phyloP scores from a whole-genome alignment of 139 green algal species.

The Coelastrella sp. region DNA sequence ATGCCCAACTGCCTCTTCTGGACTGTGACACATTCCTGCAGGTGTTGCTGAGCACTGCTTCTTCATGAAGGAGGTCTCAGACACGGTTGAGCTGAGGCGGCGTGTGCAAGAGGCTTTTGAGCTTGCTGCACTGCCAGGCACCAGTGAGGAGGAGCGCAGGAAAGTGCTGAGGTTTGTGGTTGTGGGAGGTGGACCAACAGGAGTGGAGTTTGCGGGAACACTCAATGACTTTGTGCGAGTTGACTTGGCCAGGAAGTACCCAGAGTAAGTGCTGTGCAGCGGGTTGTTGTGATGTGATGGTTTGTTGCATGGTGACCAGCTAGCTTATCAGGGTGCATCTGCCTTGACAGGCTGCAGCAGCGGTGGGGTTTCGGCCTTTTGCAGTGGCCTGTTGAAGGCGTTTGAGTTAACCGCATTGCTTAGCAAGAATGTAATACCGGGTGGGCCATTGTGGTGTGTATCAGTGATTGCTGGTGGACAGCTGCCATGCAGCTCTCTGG shows the following conservation, averaged over 20 bases:
- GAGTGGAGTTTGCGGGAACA: slow-evolving; percentile 70
- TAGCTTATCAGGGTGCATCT: no score
- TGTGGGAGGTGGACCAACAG: slow-evolving; percentile 88
- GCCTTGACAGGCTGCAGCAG: no score
- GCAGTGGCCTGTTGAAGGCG: neutral
- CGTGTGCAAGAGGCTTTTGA: slow-evolving; percentile 78
- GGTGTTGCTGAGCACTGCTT: slow-evolving; percentile 81
- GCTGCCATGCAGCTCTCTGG: no score
- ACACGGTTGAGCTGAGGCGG: slow-evolving; percentile 66
- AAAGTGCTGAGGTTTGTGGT: slow-evolving; percentile 83
- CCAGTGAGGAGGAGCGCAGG: slow-evolving; percentile 63
- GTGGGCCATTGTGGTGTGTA: no score
- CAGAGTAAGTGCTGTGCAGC: slow-evolving; percentile 23
- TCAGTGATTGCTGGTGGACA: no score
- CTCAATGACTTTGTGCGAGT: slow-evolving; percentile 80
- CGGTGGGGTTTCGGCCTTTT: no score
- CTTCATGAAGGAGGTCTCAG: slow-evolving; percentile 85
- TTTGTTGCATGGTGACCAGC: no score
- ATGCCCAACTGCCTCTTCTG: neutral
- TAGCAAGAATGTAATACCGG: no score
- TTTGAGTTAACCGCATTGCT: no score
- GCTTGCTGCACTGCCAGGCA: slow-evolving; percentile 78
- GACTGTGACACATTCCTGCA: neutral
- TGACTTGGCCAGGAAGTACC: slow-evolving; percentile 76
- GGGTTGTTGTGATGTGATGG: neutral